Percentiles rank a stretch among this genome's conserved stretches.
Evolutionary conservation across 768 basidiomycete genomes (phyloP).

Genomic region (Leccinum truebloodii): DNA sequence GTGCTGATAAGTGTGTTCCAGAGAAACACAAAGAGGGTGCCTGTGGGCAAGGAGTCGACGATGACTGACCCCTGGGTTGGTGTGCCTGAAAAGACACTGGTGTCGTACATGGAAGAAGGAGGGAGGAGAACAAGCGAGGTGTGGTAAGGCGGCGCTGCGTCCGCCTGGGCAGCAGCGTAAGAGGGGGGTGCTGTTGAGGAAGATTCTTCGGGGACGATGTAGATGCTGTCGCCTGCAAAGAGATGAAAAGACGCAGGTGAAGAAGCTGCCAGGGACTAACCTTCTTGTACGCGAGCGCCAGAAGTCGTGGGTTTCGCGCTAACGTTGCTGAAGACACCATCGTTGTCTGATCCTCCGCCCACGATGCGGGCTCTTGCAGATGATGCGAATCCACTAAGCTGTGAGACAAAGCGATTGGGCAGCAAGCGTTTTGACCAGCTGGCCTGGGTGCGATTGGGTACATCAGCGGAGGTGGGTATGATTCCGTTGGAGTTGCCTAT

Average conservation of each 20-base stretch:
- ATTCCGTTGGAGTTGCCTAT: conserved; percentile 76
- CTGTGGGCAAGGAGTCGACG: conserved; percentile 85
- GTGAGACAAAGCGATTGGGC: conserved; percentile 50
- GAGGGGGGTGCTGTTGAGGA: conserved; percentile 88
- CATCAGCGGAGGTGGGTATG: conserved; percentile 49
- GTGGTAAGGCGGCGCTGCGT: conserved; percentile 98
- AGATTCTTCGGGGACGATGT: conserved; percentile 78
- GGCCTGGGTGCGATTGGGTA: conserved; percentile 30
- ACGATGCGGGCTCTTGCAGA: conserved; percentile 38
- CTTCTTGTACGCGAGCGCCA: conserved; percentile 60
- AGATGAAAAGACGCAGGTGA: background rate
- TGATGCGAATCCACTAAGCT: conserved; percentile 42
- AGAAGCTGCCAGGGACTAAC: conserved; percentile 26
- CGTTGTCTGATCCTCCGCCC: conserved; percentile 73
- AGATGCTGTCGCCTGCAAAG: conserved; percentile 65
- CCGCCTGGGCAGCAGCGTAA: conserved; percentile 88
- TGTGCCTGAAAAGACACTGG: conserved; percentile 47
- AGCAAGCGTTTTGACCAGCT: conserved; percentile 64
- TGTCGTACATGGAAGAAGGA: conserved; percentile 21
- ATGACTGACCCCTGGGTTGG: conserved; percentile 68
- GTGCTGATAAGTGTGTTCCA: conserved; percentile 94
- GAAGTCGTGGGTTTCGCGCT: conserved; percentile 73
- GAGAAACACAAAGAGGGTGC: conserved; percentile 80
- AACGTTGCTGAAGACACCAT: conserved; percentile 96
- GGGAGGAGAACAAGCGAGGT: conserved; percentile 97